Base-by-base conservation (phyloP, 805 yeast species). In the Wickerhamiella sergipiensis region DNA sequence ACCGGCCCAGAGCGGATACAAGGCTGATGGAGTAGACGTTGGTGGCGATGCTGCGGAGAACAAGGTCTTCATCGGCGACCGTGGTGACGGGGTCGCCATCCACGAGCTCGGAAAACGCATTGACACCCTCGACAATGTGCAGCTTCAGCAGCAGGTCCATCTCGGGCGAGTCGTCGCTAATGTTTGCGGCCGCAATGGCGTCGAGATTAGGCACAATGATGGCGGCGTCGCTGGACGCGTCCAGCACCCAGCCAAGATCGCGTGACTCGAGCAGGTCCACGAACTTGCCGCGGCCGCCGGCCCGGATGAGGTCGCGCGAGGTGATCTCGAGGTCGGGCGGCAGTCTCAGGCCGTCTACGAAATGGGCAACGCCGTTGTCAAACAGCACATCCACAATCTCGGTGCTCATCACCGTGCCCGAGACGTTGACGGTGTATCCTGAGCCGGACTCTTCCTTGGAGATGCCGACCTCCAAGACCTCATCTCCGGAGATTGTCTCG, bases 311-410 rank as follows among this genome's bases (percentile, higher is more conserved):
- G 50, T 86, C 82, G 3, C 53, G 46, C 10, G 82, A 64, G 0
- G 80, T 60, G 2, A 89, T 74, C 6, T 71, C 63, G 29, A 89
- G 63, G 22, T 68, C 64, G 0, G 67, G 63, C 0, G 96, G 95
- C 15, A 85, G 66, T 2, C 77, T 55, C 1, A 85, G 69, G 5
- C 72, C 64, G 38, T 73, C 68, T 12, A 84, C 68, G 1, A 89
- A 79, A 62, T 86, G 95, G 1, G 84, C 77, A 0, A 89, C 95
- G 1, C 97, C 97, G 62, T 84, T 83, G 55, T 77, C 79, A 62
- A 85, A 89, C 13, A 89, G 61, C 6, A 85, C 74, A 61, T 89
- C 96, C 1, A 77, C 47, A n/a, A 57, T 55, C 31, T 58, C 61
- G 3, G 54, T 48, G 10, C 42, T 45, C 19, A 57, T 5, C 1